Percentiles rank a stretch among this genome's conserved stretches.
Evolutionary conservation across 139 green algal species (phyloP).

Genomic region (Chlamydomonas asymmetrica): DNA sequence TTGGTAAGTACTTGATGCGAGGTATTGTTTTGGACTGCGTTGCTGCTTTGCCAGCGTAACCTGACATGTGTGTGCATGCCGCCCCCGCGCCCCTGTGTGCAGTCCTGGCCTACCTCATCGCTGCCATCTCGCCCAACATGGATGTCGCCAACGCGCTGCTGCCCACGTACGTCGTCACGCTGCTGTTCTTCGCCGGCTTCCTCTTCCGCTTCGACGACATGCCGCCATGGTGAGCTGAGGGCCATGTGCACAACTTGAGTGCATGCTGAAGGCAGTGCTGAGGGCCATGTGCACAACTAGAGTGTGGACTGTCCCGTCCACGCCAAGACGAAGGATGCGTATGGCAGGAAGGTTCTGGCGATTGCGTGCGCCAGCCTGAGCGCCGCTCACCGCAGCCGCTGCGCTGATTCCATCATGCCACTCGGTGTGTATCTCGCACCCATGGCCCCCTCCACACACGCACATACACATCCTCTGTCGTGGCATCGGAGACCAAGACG

Average conservation of each 20-base stretch:
- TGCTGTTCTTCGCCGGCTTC: constrained; percentile 70
- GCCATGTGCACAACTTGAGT: background rate
- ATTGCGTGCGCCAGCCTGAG: background rate
- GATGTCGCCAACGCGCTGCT: constrained; percentile 76
- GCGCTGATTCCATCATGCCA: too few species aligned
- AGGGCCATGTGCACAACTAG: too few species aligned
- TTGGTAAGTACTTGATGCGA: too few species aligned
- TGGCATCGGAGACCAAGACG: too few species aligned
- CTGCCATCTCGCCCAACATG: constrained; percentile 72
- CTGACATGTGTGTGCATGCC: too few species aligned
- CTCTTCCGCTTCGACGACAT: constrained; percentile 68
- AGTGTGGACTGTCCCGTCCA: background rate
- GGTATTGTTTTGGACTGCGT: too few species aligned
- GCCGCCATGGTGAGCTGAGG: constrained; percentile 51
- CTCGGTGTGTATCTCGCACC: too few species aligned
- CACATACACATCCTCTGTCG: too few species aligned
- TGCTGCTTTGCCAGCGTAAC: too few species aligned
- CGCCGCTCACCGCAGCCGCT: background rate
- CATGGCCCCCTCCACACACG: too few species aligned
- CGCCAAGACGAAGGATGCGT: background rate
- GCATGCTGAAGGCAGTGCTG: background rate
- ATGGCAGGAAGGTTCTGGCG: too few species aligned
- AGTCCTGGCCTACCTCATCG: constrained; percentile 76
- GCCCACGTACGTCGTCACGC: constrained; percentile 58
- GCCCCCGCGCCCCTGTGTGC: too few species aligned